A percentile compares a stretch with the other conserved stretches of the same genome.
Conservation (phyloP, 2,329 filamentous ascomycete species). For the Aspergillus pseudotamarii region DNA sequence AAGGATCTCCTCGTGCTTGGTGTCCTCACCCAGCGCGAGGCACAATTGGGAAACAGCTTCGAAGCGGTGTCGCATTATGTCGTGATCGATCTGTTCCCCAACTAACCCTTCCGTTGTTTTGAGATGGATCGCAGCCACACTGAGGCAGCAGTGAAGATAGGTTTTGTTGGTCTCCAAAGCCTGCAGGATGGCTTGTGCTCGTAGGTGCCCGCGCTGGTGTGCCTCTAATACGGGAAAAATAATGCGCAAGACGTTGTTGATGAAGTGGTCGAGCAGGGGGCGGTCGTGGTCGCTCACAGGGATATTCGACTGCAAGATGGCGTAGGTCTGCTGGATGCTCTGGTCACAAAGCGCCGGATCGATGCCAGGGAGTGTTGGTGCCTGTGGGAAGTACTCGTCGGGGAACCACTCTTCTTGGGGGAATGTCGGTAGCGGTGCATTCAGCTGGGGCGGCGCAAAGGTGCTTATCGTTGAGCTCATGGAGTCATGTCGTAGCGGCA, state of each 20-base stretch:
- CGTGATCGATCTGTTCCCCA: conserved; percentile 77
- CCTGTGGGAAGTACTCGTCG: conserved; percentile 68
- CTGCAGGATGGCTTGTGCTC: conserved; percentile 80
- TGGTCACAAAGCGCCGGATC: conserved; percentile 26
- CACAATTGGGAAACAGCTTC: conserved; percentile 85
- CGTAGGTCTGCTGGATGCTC: conserved; percentile 46
- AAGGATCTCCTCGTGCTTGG: conserved; percentile 82
- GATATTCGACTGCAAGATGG: conserved; percentile 70
- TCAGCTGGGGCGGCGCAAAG: conserved; percentile 76
- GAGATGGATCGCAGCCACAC: conserved; percentile 87
- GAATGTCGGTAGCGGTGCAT: conserved; percentile 66
- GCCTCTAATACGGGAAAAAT: conserved; percentile 92
- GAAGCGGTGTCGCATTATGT: conserved; percentile 92
- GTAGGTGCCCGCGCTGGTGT: conserved; percentile 81
- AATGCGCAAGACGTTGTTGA: conserved; percentile 81
- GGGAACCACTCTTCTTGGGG: conserved; percentile 71
- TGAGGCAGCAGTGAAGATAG: conserved; percentile 94
- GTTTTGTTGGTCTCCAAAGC: conserved; percentile 88
- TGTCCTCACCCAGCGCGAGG: conserved; percentile 76
- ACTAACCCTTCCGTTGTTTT: conserved; percentile 72
- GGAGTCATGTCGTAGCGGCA: conserved; percentile 82
- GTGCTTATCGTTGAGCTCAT: conserved; percentile 91
- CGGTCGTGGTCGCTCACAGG: conserved; percentile 88
- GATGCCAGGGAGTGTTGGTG: conserved; percentile 36
- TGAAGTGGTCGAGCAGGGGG: conserved; percentile 84